Evolutionary conservation across 2,329 filamentous ascomycete species (phyloP).

Genomic region (Alternaria dauci): DNA sequence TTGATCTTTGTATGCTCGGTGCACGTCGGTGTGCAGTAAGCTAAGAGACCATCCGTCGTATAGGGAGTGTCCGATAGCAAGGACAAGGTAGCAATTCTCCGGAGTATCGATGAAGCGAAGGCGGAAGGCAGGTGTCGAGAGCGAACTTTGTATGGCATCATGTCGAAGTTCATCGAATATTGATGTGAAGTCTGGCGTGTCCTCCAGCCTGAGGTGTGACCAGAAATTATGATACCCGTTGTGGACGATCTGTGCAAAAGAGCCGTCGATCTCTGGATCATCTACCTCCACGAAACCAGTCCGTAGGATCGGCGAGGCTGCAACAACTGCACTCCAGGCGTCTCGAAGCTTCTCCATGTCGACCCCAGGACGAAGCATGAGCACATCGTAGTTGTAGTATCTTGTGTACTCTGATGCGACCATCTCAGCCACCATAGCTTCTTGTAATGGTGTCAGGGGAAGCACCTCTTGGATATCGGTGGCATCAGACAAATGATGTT

Average conservation of each 20-base stretch:
- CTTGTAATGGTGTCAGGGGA: slow-evolving; percentile 83
- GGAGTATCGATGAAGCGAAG: slow-evolving; percentile 51
- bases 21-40: slow-evolving; percentile 75
- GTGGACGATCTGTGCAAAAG: slow-evolving; percentile 66
- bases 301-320: slow-evolving; percentile 73
- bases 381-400: slow-evolving; percentile 87
- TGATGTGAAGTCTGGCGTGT: slow-evolving; percentile 38
- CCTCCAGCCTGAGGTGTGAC: slow-evolving; percentile 29
- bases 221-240: slow-evolving; percentile 47
- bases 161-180: slow-evolving; percentile 47
- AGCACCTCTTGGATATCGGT: slow-evolving; percentile 66
- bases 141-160: slow-evolving; percentile 36
- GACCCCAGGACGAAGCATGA: slow-evolving; percentile 65
- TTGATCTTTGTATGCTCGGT: slow-evolving; percentile 66
- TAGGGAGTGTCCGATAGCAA: slow-evolving; percentile 85
- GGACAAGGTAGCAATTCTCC: slow-evolving; percentile 55
- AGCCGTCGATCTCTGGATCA: slow-evolving; percentile 63
- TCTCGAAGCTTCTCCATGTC: slow-evolving; percentile 65
- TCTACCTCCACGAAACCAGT: slow-evolving; percentile 75
- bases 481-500: slow-evolving; percentile 45
- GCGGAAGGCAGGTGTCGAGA: slow-evolving; percentile 37
- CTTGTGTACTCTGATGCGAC: slow-evolving; percentile 73
- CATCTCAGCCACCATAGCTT: slow-evolving; percentile 87
- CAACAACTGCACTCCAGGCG: slow-evolving; percentile 70
- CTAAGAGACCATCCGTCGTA: slow-evolving; percentile 89